These are phyloP conservation scores for Plasmodium coatneyi DNA, from an alignment of 169 alveolate genomes.

Conservation along the genomic window DNA sequence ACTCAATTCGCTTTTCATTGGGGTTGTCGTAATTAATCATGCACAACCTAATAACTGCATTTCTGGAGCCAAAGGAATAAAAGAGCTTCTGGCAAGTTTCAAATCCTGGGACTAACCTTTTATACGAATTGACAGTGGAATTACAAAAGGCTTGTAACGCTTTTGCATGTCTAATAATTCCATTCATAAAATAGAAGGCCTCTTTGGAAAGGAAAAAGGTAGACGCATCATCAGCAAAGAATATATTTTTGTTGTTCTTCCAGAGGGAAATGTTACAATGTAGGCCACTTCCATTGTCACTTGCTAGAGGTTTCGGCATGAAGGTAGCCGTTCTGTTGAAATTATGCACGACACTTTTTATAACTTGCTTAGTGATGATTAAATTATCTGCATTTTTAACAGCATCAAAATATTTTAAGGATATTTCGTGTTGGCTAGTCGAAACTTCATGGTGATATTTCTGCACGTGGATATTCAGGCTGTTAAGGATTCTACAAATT, in stretches of 20 bases:
- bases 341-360: constrained; percentile 80
- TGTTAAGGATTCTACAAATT: constrained; percentile 76
- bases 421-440: constrained; percentile 86
- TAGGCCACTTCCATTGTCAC: constrained; percentile 86
- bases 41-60: constrained; percentile 88
- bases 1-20: constrained; percentile 84
- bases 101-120: constrained; percentile 85
- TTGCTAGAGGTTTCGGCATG: constrained; percentile 87
- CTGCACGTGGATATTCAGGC: constrained; percentile 82
- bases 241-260: constrained; percentile 83
- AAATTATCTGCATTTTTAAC: constrained; percentile 80
- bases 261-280: constrained; percentile 85
- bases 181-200: constrained; percentile 84
- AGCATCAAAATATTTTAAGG: constrained; percentile 77
- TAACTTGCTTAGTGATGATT: constrained; percentile 78
- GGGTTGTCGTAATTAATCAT: constrained; percentile 54
- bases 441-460: constrained; percentile 90
- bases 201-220: constrained; percentile 80
- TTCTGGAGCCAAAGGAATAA: constrained; percentile 85
- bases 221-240: constrained; percentile 80
- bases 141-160: constrained; percentile 87
- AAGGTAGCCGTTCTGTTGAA: constrained; percentile 85
- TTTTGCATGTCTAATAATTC: constrained; percentile 83
- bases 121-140: constrained; percentile 86
- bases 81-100: constrained; percentile 84